Evolutionary conservation across 179 eudicot genomes (phyloP), one percentile per base, ranked within the genome.

Genomic region (Pouteria campechiana): DNA sequence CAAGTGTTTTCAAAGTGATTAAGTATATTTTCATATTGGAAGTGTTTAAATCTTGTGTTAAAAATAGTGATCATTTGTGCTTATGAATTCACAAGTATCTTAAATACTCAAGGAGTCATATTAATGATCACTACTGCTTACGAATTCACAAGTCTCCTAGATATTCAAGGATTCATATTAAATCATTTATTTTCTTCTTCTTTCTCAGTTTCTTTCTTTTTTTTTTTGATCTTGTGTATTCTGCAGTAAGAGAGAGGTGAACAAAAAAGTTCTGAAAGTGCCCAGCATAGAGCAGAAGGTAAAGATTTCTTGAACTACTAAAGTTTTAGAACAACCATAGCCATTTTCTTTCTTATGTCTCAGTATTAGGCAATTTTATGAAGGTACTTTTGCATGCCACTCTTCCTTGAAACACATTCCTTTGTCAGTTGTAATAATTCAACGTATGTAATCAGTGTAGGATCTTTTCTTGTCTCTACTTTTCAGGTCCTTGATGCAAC

Each of bases 221-320:
- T 51, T 32, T 50, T 25, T 39, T 60, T n/a, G n/a, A n/a, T n/a
- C n/a, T n/a, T n/a, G n/a, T n/a, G n/a, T n/a, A n/a, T n/a, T n/a
- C n/a, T 69, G 74, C 80, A 90, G 98, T 57, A 90, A 82, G 72
- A 81, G 98, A 66, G 96, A 61, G 67, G 98, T 90, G 36, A 90
- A 86, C 61, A 90, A 90, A 65, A 90, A 90, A 66, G 98, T 90
- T 69, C 96, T 86, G 21, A 90, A 82, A 65, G 95, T 90, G 72
- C 98, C 96, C 42, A 74, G 90, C 10, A 52, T 90, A 41, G 98
- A 90, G 47, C 95, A 82, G 61, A 90, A 90, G 82, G 98, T 86
- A 68, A 46, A 32, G 6, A 25, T 39, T 22, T 25, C 42, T 41
- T 18, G 20, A 4, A 21, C 20, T 44, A 22, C 13, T 30, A 10